Conservation (phyloP, 1,284 basidiomycete genomes). For the Heterobasidion irregulare region DNA sequence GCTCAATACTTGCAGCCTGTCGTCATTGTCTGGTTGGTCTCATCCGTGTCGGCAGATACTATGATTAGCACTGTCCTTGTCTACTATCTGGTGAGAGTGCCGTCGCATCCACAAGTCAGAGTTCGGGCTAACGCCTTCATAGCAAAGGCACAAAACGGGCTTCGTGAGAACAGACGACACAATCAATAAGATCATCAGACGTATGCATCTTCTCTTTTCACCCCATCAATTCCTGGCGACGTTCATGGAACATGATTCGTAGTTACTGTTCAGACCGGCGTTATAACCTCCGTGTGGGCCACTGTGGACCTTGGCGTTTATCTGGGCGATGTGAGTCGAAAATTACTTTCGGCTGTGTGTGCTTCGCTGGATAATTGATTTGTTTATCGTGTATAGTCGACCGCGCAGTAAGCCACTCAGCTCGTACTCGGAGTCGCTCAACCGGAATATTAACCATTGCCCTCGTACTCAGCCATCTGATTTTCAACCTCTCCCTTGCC, state of each 20-base stretch:
- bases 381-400: neutral
- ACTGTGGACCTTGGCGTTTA: slow-evolving; percentile 17
- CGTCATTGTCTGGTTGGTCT: neutral
- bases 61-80: neutral
- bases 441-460: neutral
- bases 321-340: slow-evolving; percentile 9
- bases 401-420: neutral
- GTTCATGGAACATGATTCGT: too few species aligned
- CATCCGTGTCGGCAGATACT: neutral
- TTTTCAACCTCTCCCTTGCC: neutral
- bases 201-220: neutral
- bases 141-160: neutral
- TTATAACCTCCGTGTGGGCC: slow-evolving; percentile 9
- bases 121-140: neutral
- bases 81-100: neutral
- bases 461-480: neutral
- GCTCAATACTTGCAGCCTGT: neutral
- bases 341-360: neutral
- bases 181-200: neutral
- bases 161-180: neutral
- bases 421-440: neutral
- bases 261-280: neutral
- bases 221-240: too few species aligned
- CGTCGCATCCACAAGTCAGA: neutral
- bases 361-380: neutral